Base-by-base conservation (phyloP, 176 grass and related monocot species). In the Zoysia pacifica region DNA sequence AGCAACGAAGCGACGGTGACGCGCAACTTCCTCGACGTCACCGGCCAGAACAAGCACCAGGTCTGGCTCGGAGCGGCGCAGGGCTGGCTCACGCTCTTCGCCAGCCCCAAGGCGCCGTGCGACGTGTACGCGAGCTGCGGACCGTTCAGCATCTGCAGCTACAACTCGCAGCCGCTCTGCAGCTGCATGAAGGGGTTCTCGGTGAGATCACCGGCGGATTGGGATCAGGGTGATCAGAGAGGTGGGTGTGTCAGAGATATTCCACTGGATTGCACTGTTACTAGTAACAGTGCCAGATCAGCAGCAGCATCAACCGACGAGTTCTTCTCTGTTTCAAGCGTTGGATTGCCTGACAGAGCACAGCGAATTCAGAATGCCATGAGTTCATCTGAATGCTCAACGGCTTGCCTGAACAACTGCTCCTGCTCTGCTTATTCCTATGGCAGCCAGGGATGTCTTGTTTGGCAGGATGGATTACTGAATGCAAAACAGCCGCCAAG, bases 351-450 rank as follows among this genome's bases (percentile, higher is more conserved):
- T 15, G 71, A 72, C 16, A 64, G 55, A 41, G 38, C 65, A 5
- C 38, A 28, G 3, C 14, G 44, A 7, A 6, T 84, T 6, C 14
- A 63, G 1, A 42, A 48, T 28, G 38, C 19, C 16, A 50, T 15
- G 9, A 83, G 79, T 16, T 49, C 20, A 5, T 55, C 12, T 19
- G 70, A 80, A 5, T 92, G 90, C 54, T 45, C 58, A 2, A 20
- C 15, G 19, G 78, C 48, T 6, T 91, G 86, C 6, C 58, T 85
- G 55, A 82, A 42, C 2, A 82, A 86, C 50, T 91, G 86, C 73
- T 62, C 82, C 8, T 91, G 86, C 52, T 67, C 36, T 36, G 90
- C 90, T 9, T 91, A 91, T 41, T 85, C 82, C 3, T 85, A 75
- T n/a, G 41, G 28, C 37, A 39, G 13, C 13, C 56, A 47, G 12